Evolutionary conservation across 2,329 filamentous ascomycete genomes (phyloP).

Genomic region (Fusarium longipes): DNA sequence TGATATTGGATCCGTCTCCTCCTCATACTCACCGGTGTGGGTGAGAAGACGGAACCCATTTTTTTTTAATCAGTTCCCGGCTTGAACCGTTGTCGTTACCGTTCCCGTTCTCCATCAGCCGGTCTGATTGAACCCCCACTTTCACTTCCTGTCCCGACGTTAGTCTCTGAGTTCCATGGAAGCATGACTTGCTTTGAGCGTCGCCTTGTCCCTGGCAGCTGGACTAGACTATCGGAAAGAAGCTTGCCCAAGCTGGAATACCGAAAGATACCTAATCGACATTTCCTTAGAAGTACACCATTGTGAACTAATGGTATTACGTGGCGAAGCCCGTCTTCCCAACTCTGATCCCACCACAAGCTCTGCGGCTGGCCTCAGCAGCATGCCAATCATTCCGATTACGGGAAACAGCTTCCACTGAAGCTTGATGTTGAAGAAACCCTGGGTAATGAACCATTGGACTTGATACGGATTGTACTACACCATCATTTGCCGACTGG

Average conservation of each 20-base stretch:
- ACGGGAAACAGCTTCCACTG: slow-evolving; percentile 8
- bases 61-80: slow-evolving; percentile 24
- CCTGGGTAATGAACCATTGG: slow-evolving; percentile 10
- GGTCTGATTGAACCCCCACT: slow-evolving; percentile 34
- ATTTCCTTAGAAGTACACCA: slow-evolving; percentile 3
- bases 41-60: slow-evolving; percentile 21
- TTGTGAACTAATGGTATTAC: slow-evolving; percentile 13
- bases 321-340: slow-evolving; percentile 17
- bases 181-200: slow-evolving; percentile 24
- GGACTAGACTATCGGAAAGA: slow-evolving; percentile 15
- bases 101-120: slow-evolving; percentile 5
- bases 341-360: slow-evolving; percentile 18
- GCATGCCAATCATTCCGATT: slow-evolving; percentile 26
- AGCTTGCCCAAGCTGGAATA: background rate
- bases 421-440: slow-evolving; percentile 1
- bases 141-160: background rate
- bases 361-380: slow-evolving; percentile 37
- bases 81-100: slow-evolving; percentile 10
- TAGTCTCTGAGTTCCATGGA: slow-evolving; percentile 17
- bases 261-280: background rate
- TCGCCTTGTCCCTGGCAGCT: slow-evolving; percentile 36
- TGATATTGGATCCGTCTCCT: slow-evolving; percentile 6
- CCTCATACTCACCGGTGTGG: slow-evolving; percentile 45
- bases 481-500: background rate
- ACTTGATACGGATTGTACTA: slow-evolving; percentile 23